A percentile compares a stretch with the other conserved stretches of the same genome.
Conservation (phyloP, 139 green algal species). For the Gonium pectorale region DNA sequence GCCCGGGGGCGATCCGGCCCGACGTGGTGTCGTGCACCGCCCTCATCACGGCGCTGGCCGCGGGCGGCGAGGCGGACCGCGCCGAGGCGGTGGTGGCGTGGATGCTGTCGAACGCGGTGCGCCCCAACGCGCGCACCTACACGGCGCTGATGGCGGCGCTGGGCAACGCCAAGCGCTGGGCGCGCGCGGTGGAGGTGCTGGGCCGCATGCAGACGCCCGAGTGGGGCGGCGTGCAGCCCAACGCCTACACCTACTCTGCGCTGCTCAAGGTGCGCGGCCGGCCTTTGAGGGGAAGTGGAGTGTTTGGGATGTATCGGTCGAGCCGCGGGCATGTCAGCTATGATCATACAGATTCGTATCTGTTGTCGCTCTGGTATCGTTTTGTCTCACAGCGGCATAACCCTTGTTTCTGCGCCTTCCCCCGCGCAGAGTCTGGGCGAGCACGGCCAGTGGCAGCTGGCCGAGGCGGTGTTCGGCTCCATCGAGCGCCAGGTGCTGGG, state of each 20-base stretch:
- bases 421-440: slow-evolving; percentile 68
- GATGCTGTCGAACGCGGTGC: slow-evolving; percentile 70
- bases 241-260: slow-evolving; percentile 88
- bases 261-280: slow-evolving; percentile 73
- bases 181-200: slow-evolving; percentile 74
- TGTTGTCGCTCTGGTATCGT: no score
- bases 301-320: no score
- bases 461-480: slow-evolving; percentile 81
- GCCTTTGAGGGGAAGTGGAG: no score
- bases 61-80: slow-evolving; percentile 77
- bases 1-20: slow-evolving; percentile 73
- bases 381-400: no score
- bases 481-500: slow-evolving; percentile 77
- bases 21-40: slow-evolving; percentile 93
- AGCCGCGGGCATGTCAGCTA: no score
- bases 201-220: slow-evolving; percentile 71
- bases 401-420: no score
- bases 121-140: slow-evolving; percentile 90
- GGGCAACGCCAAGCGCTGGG: slow-evolving; percentile 80
- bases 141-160: slow-evolving; percentile 85
- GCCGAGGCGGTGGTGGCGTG: slow-evolving; percentile 76
- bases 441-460: slow-evolving; percentile 83
- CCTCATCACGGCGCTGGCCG: slow-evolving; percentile 85
- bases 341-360: no score
- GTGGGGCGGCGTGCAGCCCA: slow-evolving; percentile 78